A percentile compares a stretch with the other conserved stretches of the same genome.
phyloP scores from a whole-genome alignment of 345 rosid species.

The Hevea brasiliensis region DNA sequence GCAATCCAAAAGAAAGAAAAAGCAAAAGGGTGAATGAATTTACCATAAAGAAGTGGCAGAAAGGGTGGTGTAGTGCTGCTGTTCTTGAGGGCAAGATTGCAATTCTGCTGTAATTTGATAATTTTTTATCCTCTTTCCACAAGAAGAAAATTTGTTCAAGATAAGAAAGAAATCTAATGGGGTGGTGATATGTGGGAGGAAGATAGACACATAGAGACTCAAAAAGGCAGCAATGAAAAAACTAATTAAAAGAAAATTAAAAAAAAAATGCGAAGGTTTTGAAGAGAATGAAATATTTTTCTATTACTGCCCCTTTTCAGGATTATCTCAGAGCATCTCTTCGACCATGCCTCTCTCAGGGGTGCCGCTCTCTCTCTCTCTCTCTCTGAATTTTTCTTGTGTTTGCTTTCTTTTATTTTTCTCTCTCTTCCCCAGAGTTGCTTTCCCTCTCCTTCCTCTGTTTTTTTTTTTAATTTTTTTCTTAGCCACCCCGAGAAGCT shows the following conservation, averaged over 20 bases:
- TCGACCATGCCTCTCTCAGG: conserved; percentile 52
- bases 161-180: too few species aligned
- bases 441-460: conserved; percentile 14
- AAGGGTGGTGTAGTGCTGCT: conserved; percentile 20
- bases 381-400: too few species aligned
- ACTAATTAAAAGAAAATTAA: not conserved
- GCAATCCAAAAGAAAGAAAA: conserved; percentile 44
- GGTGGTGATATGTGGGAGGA: conserved; percentile 8
- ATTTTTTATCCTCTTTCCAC: not conserved
- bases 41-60: conserved; percentile 25
- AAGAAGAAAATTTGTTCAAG: too few species aligned
- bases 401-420: too few species aligned
- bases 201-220: conserved; percentile 30
- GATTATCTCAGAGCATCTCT: conserved; percentile 80
- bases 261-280: not conserved
- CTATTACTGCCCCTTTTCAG: conserved; percentile 51
- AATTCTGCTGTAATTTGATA: not conserved
- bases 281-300: conserved; percentile 14
- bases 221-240: conserved; percentile 47
- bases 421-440: conserved; percentile 4
- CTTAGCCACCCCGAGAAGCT: too few species aligned
- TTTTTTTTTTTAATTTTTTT: not conserved
- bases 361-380: conserved; percentile 19
- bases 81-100: conserved; percentile 20
- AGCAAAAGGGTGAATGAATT: conserved; percentile 20